Conservation (phyloP, 2,329 filamentous ascomycete species). For the Amylocarpus encephaloides region DNA sequence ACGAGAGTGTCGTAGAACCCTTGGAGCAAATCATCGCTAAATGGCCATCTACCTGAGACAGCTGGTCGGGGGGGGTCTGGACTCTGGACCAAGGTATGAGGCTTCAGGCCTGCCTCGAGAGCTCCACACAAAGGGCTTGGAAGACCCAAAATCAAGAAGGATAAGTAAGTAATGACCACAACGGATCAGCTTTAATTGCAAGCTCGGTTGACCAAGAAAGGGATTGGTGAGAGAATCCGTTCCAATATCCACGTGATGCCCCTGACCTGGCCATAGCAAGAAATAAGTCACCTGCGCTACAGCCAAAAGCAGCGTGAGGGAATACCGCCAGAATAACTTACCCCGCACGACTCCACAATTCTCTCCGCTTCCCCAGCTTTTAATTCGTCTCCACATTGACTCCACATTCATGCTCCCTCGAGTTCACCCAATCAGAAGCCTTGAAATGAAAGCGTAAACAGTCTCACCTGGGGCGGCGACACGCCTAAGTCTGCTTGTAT, state of each 20-base stretch:
- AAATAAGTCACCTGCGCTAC: too few relatives aligned
- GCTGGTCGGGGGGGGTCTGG: too few relatives aligned
- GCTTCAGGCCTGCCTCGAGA: too few relatives aligned
- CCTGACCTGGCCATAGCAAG: too few relatives aligned
- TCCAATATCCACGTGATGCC: too few relatives aligned
- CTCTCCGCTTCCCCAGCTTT: neutral
- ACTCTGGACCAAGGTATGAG: too few relatives aligned
- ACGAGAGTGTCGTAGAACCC: constrained; percentile 19
- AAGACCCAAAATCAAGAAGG: too few relatives aligned
- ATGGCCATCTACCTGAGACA: neutral
- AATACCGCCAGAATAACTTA: neutral
- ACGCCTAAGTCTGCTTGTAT: neutral
- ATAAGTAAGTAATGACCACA: too few relatives aligned
- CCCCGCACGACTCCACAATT: neutral
- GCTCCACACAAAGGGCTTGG: too few relatives aligned
- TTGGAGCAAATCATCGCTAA: neutral
- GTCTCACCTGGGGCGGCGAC: neutral
- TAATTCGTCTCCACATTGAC: neutral
- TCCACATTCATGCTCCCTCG: neutral
- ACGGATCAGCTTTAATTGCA: too few relatives aligned
- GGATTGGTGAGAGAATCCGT: too few relatives aligned
- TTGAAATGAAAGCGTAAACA: neutral
- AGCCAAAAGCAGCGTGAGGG: neutral
- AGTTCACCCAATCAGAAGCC: neutral
- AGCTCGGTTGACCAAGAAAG: too few relatives aligned